Evolutionary conservation across 257 asterid species (phyloP), one percentile per base, ranked within the genome.

Genomic region (Przewalskia tangutica): DNA sequence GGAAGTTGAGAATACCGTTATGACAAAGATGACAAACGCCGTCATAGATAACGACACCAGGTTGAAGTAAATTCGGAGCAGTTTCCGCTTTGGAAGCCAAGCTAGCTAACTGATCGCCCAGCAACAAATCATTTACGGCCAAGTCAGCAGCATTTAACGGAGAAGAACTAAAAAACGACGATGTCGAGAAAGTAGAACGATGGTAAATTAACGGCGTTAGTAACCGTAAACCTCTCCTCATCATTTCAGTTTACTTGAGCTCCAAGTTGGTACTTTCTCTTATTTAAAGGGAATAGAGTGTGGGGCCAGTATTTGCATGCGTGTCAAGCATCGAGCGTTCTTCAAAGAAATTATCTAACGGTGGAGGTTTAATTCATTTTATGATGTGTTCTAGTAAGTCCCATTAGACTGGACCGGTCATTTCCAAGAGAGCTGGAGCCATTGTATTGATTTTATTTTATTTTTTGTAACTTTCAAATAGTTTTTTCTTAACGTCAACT

Each of bases 21-120:
- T 94, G 98, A 85, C 97, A 92, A 46, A 94, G 95, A 81, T 92
- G 97, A 83, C 98, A 95, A 84, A 95, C 96, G 85, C 97, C 98
- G 87, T 95, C 97, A 89, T 93, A 92, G 3, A 95, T 88, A 80
- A 95, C 89, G 12, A 93, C 98, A 51, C 99, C 89, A 8, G 93
- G 97, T 84, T 86, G 95, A 16, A 95, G 95, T 65, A 87, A 83
- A 50, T 80, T 58, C 0, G 92, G 96, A 13, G n/a, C 46, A 87
- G 53, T 79, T 80, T 62, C 87, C 23, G 83, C 58, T 89, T 65
- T 84, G 2, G 86, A 27, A 5, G 54, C 77, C 66, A 65, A 78
- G 13, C 73, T 36, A 79, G 18, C 71, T 56, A 77, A 48, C 12
- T 65, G 65, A 36, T 51, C 70, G 7, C 58, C 82, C 51, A 86